Base-by-base conservation (phyloP, 1,139 yeast genomes). In the Blastobotrys apis region DNA sequence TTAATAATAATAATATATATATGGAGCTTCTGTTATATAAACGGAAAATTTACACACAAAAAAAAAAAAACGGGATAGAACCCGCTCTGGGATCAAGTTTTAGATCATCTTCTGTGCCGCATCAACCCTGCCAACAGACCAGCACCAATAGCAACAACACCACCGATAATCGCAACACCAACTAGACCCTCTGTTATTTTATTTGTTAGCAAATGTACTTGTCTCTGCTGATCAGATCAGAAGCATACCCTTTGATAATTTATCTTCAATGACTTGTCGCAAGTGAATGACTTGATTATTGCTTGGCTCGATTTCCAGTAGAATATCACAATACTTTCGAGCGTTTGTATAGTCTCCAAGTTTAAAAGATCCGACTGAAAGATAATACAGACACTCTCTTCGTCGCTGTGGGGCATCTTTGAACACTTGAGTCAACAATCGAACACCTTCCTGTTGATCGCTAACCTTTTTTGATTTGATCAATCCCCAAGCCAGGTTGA, bases 401-500 rank as follows among this genome's bases (percentile, higher is more conserved):
- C 97, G 76, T 67, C 96, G 77, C 45, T 78, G 77, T 0, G 95
- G 92, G 0, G 84, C 83, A 43, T 79, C 87, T 55, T 80, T 78
- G 66, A 82, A 90, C 37, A 86, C 75, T 44, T 80, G 80, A 0
- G 92, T 76, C 49, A 94, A 71, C 30, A 90, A 72, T 47, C 77
- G 80, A 21, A 94, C 80, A 0, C 97, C 99, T 44, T 81, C 73
- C 53, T 81, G 75, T 59, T 86, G 95, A 49, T 84, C 81, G 40
- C 72, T 73, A 20, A 72, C 71, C 37, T 72, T 68, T 41, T 65
- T 59, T 4, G 95, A 80, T 61, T 88, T 88, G 51, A 94, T 78
- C 44, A 92, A 70, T 1, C 95, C 98, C 98, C 99, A 94, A 0
- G 97, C 95, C 58, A 85, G 86, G 65, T 92, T 94, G 73, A 94